phyloP scores from a whole-genome alignment of 352 stramenopile species.

The Phytophthora agathidicida region DNA sequence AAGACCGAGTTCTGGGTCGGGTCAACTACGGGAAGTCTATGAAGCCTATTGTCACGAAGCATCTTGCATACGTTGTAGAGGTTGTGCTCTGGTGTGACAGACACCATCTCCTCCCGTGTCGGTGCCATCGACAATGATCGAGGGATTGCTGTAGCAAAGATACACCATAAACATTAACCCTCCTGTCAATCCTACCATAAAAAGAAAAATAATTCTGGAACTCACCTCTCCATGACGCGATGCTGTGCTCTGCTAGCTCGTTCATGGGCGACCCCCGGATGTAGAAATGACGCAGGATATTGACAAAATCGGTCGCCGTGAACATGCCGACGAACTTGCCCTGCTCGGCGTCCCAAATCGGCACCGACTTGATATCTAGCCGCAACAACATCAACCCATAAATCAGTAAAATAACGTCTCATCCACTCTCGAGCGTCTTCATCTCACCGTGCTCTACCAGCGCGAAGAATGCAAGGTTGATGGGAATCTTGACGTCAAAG shows the following conservation, averaged over 20 bases:
- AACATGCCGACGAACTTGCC: conserved; percentile 97
- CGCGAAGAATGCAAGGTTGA: conserved; percentile 99
- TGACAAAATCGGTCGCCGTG: conserved; percentile 98
- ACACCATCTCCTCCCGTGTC: conserved; percentile 74
- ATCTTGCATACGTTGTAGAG: conserved; percentile 92
- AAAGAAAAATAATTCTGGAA: not conserved
- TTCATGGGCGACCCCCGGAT: conserved; percentile 91
- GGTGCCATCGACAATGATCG: conserved; percentile 79
- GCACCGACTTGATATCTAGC: conserved; percentile 97
- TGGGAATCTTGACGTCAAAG: conserved; percentile 99
- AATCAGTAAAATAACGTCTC: not conserved
- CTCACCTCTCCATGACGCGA: conserved; percentile 83
- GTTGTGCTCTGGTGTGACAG: conserved; percentile 87
- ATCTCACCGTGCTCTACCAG: conserved; percentile 97
- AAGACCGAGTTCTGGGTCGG: conserved; percentile 94
- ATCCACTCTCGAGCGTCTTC: not conserved
- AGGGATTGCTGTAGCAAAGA: conserved; percentile 76
- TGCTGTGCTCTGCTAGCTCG: conserved; percentile 85
- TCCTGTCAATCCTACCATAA: not conserved
- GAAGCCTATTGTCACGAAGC: conserved; percentile 85
- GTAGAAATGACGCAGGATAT: conserved; percentile 96
- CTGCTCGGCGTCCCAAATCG: conserved; percentile 95
- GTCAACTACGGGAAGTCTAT: conserved; percentile 96
- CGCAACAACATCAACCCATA: conserved; percentile 9
- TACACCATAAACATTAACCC: conserved; percentile 36